Evolutionary conservation across 2,329 filamentous ascomycete species (phyloP).

Genomic region (Arthrobotrys iridis): DNA sequence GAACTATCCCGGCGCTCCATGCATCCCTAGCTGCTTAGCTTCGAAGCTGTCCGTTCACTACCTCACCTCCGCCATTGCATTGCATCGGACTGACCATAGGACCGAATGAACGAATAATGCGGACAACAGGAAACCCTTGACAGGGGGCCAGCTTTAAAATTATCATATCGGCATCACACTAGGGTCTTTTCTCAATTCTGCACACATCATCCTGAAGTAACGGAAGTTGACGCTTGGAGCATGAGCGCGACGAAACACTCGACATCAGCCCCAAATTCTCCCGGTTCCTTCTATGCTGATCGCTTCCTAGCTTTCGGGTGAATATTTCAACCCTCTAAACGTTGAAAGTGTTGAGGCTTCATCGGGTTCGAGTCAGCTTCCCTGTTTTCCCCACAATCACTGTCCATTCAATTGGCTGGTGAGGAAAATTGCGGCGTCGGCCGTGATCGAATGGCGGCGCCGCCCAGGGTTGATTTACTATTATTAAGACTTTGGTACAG

Average conservation of each 20-base stretch:
- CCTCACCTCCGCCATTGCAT: slow-evolving; percentile 46
- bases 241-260: slow-evolving; percentile 38
- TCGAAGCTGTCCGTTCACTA: slow-evolving; percentile 47
- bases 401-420: slow-evolving; percentile 39
- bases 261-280: slow-evolving; percentile 37
- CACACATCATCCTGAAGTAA: slow-evolving; percentile 47
- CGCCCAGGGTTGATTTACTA: slow-evolving; percentile 30
- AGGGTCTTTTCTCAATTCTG: slow-evolving; percentile 29
- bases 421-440: slow-evolving; percentile 31
- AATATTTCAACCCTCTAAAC: slow-evolving; percentile 32
- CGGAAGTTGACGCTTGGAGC: slow-evolving; percentile 38
- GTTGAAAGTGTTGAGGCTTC: slow-evolving; percentile 45
- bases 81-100: slow-evolving; percentile 42
- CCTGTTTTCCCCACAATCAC: slow-evolving; percentile 17
- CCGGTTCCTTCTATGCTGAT: slow-evolving; percentile 42
- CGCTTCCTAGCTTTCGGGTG: slow-evolving; percentile 36
- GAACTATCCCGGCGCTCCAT: slow-evolving; percentile 48
- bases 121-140: slow-evolving; percentile 47
- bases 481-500: slow-evolving; percentile 29
- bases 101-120: slow-evolving; percentile 37
- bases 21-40: slow-evolving; percentile 53
- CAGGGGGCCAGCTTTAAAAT: slow-evolving; percentile 51
- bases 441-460: slow-evolving; percentile 42
- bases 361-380: slow-evolving; percentile 31
- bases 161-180: slow-evolving; percentile 49